Evolutionary conservation across 192 early-diverging fungal species (phyloP), one percentile per base, ranked within the genome.

Genomic region (Phycomyces nitens): DNA sequence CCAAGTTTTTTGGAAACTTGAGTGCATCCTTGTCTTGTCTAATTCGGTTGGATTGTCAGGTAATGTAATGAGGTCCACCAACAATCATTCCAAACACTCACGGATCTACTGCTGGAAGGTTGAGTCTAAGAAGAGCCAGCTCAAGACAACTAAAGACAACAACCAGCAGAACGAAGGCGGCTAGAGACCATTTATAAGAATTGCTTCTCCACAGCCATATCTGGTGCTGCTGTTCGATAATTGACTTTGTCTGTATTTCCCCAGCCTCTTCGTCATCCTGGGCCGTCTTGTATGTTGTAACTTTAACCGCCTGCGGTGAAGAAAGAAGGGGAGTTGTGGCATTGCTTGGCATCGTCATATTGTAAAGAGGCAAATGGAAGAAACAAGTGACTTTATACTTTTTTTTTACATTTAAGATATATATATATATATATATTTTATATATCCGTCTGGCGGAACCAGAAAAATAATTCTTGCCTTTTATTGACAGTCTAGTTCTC

Each of bases 1-100:
- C 70, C n/a, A 85, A 39, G 20, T 74, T 75, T 27, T 67, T 75
- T 39, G 83, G 83, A 11, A 85, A 73, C 40, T 77, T 78, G 29
- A 82, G 14, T 21, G 68, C 68, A 21, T 79, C 72, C 12, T 71
- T 65, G 11, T 82, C 73, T 27, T 77, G 71, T 12, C 83, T 85
- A 72, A 16, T 49, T 14, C 7, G 14, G 41, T 42, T 14, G 8
- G 14, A 38, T 58, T 16, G 41, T 9, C 20, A 60, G 2, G 22
- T 24, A 14, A 58, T 21, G 18, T 47, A 22, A 58, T 50, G 8
- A 23, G n/a, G n/a, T n/a, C n/a, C n/a, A n/a, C n/a, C n/a, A n/a
- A n/a, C n/a, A n/a, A n/a, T n/a, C 27, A 34, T 34, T 5, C 29
- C 2, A 34, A 9, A 21, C 3, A 65, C 68, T 62, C 64, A 71